Evolutionary conservation across 2,329 filamentous ascomycete species (phyloP), one percentile per base, ranked within the genome.

Genomic region (Hypoxylon rubiginosum): DNA sequence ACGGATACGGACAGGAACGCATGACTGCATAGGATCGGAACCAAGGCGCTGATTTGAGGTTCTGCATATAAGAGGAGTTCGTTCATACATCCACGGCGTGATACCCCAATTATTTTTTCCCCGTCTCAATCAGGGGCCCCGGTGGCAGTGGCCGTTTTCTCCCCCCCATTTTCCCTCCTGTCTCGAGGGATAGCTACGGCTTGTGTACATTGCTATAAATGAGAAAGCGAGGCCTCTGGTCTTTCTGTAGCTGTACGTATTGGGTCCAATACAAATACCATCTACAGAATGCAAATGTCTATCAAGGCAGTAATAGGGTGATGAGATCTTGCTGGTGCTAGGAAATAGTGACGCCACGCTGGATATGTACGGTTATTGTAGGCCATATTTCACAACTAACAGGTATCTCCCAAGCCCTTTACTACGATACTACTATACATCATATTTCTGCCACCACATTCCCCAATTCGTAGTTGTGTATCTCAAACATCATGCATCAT

Each of bases 61-160:
- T 67, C 39, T 71, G 69, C 69, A 71, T 71, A 54, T 66, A 61
- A 66, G 61, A 59, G 67, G 68, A 69, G 66, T 69, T 70, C 43
- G 46, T 58, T 69, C 55, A 67, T 58, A 61, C 63, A 65, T 66
- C 50, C 48, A 53, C 58, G 62, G 61, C 62, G 43, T 66, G 67
- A 71, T 71, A 69, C 69, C 68, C 68, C 61, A 53, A 43, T 41
- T 21, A 30, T 39, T 57, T 54, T 62, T 57, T 67, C 55, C 45
- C 64, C 39, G 39, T 58, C 45, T 48, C 41, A 19, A 32, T 45
- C 11, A 52, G 48, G 58, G 21, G 21, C 21, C 32, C 50, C 30
- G 30, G 54, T 41, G 43, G 43, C 19, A 15, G 15, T 32, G 41
- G 50, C 30, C n/a, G 32, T 50, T 17, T 43, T 21, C 11, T 54